These are phyloP conservation scores for Calcarisporium arbuscula DNA, from an alignment of 2,329 filamentous ascomycete genomes.

Conservation along the genomic window DNA sequence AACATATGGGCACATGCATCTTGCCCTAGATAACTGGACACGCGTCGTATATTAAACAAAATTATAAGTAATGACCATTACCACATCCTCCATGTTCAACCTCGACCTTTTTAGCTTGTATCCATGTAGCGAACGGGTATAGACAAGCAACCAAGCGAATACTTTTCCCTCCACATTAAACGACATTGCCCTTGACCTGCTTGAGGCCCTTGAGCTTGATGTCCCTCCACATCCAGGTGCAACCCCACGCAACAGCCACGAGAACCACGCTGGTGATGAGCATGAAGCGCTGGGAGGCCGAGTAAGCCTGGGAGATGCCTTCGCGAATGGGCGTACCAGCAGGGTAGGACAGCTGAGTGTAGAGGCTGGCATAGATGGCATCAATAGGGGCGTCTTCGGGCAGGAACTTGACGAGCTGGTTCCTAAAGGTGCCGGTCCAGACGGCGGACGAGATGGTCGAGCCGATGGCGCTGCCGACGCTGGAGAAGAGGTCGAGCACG, in stretches of 20 bases:
- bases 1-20: too few species aligned
- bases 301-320: constrained; percentile 56
- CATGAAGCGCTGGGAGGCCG: constrained; percentile 45
- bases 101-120: too few species aligned
- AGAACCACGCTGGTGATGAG: constrained; percentile 41
- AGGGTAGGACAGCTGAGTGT: constrained; percentile 48
- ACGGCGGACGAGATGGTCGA: constrained; percentile 56
- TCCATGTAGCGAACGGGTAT: too few species aligned
- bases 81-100: too few species aligned
- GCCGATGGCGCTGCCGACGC: constrained; percentile 54
- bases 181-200: constrained; percentile 33
- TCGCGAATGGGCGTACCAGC: constrained; percentile 41
- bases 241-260: constrained; percentile 30
- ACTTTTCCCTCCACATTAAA: too few species aligned
- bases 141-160: too few species aligned
- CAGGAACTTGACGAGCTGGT: constrained; percentile 41
- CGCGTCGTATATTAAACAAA: too few species aligned
- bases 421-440: constrained; percentile 55
- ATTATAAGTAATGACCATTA: too few species aligned
- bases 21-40: too few species aligned
- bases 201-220: constrained; percentile 41
- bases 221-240: constrained; percentile 41
- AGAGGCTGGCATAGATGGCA: constrained; percentile 39
- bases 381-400: constrained; percentile 35
- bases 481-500: constrained; percentile 52